Evolutionary conservation across 352 stramenopile species (phyloP).

Genomic region (Globisporangium middletonii): DNA sequence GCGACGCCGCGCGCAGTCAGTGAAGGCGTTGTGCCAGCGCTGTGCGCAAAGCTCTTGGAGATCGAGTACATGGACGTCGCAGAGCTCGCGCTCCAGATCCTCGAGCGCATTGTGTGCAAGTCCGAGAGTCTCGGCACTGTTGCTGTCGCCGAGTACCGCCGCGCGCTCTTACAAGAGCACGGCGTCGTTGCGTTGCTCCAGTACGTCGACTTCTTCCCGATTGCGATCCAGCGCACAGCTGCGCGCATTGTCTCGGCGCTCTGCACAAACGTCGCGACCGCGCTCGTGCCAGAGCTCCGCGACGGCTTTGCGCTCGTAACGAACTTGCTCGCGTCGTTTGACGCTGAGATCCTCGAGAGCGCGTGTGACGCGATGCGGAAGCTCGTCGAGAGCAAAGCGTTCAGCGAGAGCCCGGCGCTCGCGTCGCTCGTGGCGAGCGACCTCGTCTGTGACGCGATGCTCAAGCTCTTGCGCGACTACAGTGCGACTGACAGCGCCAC

Average conservation of each 20-base stretch:
- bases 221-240: slow-evolving; percentile 64
- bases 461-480: slow-evolving; percentile 20
- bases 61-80: slow-evolving; percentile 84
- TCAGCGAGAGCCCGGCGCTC: slow-evolving; percentile 26
- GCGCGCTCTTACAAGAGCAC: slow-evolving; percentile 46
- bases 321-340: slow-evolving; percentile 39
- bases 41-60: slow-evolving; percentile 69
- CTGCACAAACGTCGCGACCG: slow-evolving; percentile 34
- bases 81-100: slow-evolving; percentile 59
- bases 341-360: slow-evolving; percentile 49
- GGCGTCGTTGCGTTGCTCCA: slow-evolving; percentile 65
- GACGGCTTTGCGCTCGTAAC: slow-evolving; percentile 39
- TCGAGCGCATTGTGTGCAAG: slow-evolving; percentile 51
- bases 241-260: slow-evolving; percentile 46
- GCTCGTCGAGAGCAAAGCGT: slow-evolving; percentile 38
- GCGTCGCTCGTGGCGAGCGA: slow-evolving; percentile 37
- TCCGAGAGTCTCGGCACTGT: neutral
- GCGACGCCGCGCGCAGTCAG: slow-evolving; percentile 39
- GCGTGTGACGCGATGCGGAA: slow-evolving; percentile 45
- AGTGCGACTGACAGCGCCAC: slow-evolving; percentile 2
- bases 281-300: slow-evolving; percentile 22
- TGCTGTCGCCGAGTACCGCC: slow-evolving; percentile 25
- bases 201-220: slow-evolving; percentile 77
- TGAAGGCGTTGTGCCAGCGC: slow-evolving; percentile 37
- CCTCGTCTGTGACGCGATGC: slow-evolving; percentile 28